These are phyloP conservation scores for Wickerhamiella azymoides DNA, from an alignment of 805 yeast genomes.

Conservation along the genomic window DNA sequence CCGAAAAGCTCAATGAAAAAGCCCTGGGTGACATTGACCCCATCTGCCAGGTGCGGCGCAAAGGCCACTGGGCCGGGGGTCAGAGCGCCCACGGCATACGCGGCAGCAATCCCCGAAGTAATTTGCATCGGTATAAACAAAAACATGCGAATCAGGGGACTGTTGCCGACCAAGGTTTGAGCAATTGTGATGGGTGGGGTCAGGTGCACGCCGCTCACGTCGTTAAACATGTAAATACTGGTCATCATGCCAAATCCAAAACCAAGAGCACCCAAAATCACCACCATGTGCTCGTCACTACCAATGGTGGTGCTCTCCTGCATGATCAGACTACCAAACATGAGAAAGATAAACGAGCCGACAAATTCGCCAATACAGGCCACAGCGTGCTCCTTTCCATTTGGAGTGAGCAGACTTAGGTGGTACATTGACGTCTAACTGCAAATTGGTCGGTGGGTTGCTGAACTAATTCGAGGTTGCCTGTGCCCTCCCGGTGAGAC, in stretches of 20 bases:
- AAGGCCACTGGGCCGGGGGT: slow-evolving; percentile 39
- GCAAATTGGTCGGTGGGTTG: not conserved
- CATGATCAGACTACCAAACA: slow-evolving; percentile 72
- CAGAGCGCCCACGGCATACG: slow-evolving; percentile 11
- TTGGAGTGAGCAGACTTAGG: slow-evolving; percentile 1
- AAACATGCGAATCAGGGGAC: slow-evolving; percentile 56
- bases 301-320: slow-evolving; percentile 49
- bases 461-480: not conserved
- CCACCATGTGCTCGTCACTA: slow-evolving; percentile 36
- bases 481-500: not conserved
- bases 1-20: slow-evolving; percentile 72
- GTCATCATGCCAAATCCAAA: slow-evolving; percentile 79
- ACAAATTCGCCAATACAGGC: slow-evolving; percentile 39
- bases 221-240: slow-evolving; percentile 50
- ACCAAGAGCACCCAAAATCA: slow-evolving; percentile 72
- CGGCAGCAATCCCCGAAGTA: slow-evolving; percentile 83
- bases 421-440: not conserved
- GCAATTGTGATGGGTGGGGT: slow-evolving; percentile 80
- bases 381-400: slow-evolving; percentile 1
- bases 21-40: slow-evolving; percentile 59
- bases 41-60: slow-evolving; percentile 52
- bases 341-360: slow-evolving; percentile 74
- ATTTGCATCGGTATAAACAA: slow-evolving; percentile 56
- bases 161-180: slow-evolving; percentile 55
- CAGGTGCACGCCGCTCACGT: slow-evolving; percentile 79